These are phyloP conservation scores for Colletotrichum acutatum DNA, from an alignment of 2,329 filamentous ascomycete species.

Conservation along the genomic window DNA sequence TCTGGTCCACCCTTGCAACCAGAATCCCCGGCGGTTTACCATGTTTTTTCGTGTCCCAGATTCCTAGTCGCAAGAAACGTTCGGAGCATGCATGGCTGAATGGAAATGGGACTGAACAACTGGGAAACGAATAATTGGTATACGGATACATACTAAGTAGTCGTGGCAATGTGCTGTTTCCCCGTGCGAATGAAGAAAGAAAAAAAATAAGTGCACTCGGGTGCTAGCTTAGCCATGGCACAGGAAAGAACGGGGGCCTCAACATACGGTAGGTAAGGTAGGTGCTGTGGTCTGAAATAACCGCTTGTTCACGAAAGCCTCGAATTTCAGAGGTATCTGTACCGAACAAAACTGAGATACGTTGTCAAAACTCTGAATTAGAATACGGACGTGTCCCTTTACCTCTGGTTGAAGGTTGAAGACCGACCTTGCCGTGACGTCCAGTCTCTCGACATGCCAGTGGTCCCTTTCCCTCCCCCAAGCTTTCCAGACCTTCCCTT, in stretches of 20 bases:
- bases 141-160: background rate
- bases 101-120: background rate
- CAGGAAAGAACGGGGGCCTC: too few relatives aligned
- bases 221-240: too few relatives aligned
- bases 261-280: too few relatives aligned
- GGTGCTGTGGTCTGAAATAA: too few relatives aligned
- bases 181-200: background rate
- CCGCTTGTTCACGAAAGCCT: too few relatives aligned
- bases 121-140: background rate
- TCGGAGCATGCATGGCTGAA: background rate
- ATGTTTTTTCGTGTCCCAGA: background rate
- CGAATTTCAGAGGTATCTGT: too few relatives aligned
- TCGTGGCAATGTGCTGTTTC: too few relatives aligned
- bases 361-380: background rate
- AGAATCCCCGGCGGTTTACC: slow-evolving; percentile 28
- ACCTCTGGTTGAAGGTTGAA: background rate
- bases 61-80: background rate
- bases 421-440: background rate
- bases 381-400: background rate
- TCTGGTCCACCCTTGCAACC: background rate
- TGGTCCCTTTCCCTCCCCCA: background rate
- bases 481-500: background rate
- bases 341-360: too few relatives aligned
- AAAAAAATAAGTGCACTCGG: too few relatives aligned
- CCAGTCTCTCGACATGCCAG: background rate